Conservation (phyloP, 139 green algal species). For the Picochlorum sp. region DNA sequence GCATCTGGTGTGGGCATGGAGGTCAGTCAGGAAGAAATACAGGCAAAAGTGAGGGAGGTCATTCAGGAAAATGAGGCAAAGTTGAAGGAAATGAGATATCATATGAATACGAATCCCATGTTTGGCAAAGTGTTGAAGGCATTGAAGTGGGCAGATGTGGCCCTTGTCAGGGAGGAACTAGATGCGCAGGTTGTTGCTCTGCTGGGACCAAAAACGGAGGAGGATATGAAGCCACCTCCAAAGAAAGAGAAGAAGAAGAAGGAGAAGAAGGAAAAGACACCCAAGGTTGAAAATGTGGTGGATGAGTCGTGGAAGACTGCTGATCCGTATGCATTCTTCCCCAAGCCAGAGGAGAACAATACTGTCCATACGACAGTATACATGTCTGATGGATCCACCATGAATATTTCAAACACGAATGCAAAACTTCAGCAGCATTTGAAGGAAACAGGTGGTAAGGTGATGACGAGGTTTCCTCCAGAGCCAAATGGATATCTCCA, state of each 20-base stretch:
- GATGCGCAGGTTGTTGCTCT: slow-evolving; percentile 49
- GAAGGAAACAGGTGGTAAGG: slow-evolving; percentile 67
- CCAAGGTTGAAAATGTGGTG: background rate
- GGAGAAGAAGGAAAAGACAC: slow-evolving; percentile 1
- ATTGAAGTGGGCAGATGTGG: slow-evolving; percentile 78
- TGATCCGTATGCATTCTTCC: slow-evolving; percentile 81
- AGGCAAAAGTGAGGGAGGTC: slow-evolving; percentile 44
- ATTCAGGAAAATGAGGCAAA: slow-evolving; percentile 39
- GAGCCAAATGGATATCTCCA: slow-evolving; percentile 93
- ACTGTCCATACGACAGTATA: slow-evolving; percentile 59
- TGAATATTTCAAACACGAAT: slow-evolving; percentile 79
- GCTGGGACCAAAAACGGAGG: slow-evolving; percentile 81
- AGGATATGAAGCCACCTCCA: slow-evolving; percentile 41
- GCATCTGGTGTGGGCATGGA: slow-evolving; percentile 72
- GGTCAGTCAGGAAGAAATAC: slow-evolving; percentile 60
- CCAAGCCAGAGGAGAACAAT: slow-evolving; percentile 75
- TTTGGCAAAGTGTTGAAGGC: slow-evolving; percentile 38
- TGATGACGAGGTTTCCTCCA: slow-evolving; percentile 93
- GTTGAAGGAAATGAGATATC: slow-evolving; percentile 69
- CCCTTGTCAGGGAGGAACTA: slow-evolving; percentile 36
- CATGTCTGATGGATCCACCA: slow-evolving; percentile 34
- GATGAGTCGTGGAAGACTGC: slow-evolving; percentile 22
- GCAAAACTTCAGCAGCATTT: slow-evolving; percentile 75
- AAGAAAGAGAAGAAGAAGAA: slow-evolving; percentile 20
- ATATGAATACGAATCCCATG: slow-evolving; percentile 61